Evolutionary conservation across 768 basidiomycete genomes (phyloP), one percentile per base, ranked within the genome.

Genomic region (Terana coerulea): DNA sequence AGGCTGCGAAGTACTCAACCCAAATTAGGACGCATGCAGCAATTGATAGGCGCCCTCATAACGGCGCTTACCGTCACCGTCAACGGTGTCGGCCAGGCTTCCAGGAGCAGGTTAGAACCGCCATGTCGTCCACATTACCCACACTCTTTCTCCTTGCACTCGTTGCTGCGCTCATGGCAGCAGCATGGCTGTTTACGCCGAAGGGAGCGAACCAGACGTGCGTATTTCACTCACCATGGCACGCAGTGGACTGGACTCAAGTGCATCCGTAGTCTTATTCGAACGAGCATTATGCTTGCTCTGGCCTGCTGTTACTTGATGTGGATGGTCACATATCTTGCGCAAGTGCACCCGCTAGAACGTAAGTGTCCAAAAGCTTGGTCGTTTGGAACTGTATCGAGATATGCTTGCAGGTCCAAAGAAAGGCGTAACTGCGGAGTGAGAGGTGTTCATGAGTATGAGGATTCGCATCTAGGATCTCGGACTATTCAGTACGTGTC

Each of bases 271-370:
- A 98, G 95, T 52, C 79, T 94, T 46, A 79, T 94, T 57, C 87
- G 95, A 59, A 88, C 92, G 1, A 79, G 78, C 55, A 64, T 92
- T 42, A 75, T 91, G 72, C 79, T 98, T 55, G 79, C 89, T 2
- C 69, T 98, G 15, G 73, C 81, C 3, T 86, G 80, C 49, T 95
- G 91, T 70, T 98, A 94, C 73, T 80, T 98, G 61, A 86, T 98
- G 84, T 98, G 95, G 95, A 87, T 87, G 72, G 82, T 95, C 63
- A 94, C 95, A n/a, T 98, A 95, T 70, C 77, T 97, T 66, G 93
- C 94, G 1, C 95, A 98, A 64, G 68, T 97, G 45, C 84, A 98
- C 64, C 95, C 95, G 31, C 77, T 98, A 45, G 84, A 95, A 63
- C 72, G 95, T 95, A 46, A 54, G 64, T 35, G n/a, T n/a, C n/a